Evolutionary conservation across 106 monocot genomes (phyloP), one percentile per base, ranked within the genome.

Genomic region (Dendrobium nobile): DNA sequence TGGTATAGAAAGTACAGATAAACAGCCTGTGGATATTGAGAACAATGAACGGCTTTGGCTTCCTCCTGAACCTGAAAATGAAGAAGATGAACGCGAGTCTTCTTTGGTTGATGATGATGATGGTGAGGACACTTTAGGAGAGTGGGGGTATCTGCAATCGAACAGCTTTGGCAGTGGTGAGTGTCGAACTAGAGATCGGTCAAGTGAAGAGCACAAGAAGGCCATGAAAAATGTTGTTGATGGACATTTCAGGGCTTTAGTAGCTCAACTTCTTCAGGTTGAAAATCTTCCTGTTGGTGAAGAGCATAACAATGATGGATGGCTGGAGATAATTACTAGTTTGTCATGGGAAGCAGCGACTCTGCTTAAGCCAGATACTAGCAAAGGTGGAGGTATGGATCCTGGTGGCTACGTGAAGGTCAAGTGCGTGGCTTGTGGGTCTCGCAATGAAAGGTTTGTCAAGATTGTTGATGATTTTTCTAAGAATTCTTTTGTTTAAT

Each of bases 291-390:
- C 88, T 19, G 47, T 79, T 5, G 80, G 80, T 79, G 91, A 87
- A 59, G 91, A 91, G 75, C 67, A 77, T 84, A 86, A 88, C 11
- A 84, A 84, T 24, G 87, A 90, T 26, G 85, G 87, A 37, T 96
- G 96, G 93, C 81, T 96, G 81, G 91, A 93, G 10, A 96, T 93
- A 75, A 86, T 96, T 51, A 88, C 93, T 45, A 81, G 84, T 82
- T 77, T 96, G 56, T 90, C 93, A 68, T 96, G 96, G 96, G 88
- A 96, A 81, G 96, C 92, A 58, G 96, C 96, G 72, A 85, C 88
- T 59, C 79, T 93, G 77, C 88, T 96, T 19, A 96, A 93, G 81
- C 92, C 96, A 77, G 93, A 92, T 79, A 96, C 90, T 26, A 96
- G 90, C 75, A 92, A 88, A 51, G 92, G 93, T 75, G 96, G 91